Conservation (phyloP, 2,329 filamentous ascomycete species). For the Lachnellula occidentalis region DNA sequence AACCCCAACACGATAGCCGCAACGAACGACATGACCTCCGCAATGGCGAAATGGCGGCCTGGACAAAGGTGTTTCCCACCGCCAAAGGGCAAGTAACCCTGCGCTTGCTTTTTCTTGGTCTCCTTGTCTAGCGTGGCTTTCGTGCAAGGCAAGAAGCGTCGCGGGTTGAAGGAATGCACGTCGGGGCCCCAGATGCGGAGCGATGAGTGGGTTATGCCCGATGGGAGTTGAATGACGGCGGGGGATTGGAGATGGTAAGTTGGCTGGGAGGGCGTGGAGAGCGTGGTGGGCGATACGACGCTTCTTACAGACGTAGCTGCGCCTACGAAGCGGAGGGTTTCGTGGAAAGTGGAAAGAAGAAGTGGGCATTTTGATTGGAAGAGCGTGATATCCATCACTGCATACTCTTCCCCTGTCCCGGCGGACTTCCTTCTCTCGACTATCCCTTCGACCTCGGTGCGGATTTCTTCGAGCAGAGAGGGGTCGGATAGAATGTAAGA, state of each 20-base stretch:
- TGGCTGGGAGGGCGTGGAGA: slow-evolving; percentile 30
- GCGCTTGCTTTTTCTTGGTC: slow-evolving; percentile 15
- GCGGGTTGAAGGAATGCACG: slow-evolving; percentile 36
- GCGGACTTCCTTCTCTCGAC: slow-evolving; percentile 2
- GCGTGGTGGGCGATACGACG: slow-evolving; percentile 38
- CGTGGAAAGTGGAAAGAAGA: slow-evolving; percentile 40
- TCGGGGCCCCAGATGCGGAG: slow-evolving; percentile 40
- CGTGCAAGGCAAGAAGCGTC: slow-evolving; percentile 34
- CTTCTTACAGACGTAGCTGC: slow-evolving; percentile 36
- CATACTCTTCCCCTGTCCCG: slow-evolving; percentile 9
- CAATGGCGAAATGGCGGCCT: slow-evolving; percentile 36
- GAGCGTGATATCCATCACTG: slow-evolving; percentile 16
- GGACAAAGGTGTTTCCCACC: slow-evolving; percentile 38
- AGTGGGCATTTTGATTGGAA: slow-evolving; percentile 38
- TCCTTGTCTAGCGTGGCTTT: slow-evolving; percentile 16
- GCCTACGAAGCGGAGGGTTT: slow-evolving; percentile 39
- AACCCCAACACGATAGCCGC: slow-evolving; percentile 31
- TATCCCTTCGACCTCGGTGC: slow-evolving; percentile 29
- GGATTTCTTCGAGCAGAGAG: slow-evolving; percentile 26
- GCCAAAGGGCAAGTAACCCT: slow-evolving; percentile 36
- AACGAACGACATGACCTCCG: slow-evolving; percentile 34
- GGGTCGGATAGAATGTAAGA: slow-evolving; percentile 31
- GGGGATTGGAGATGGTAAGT: slow-evolving; percentile 40
- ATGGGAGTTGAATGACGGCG: slow-evolving; percentile 40
- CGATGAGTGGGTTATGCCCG: slow-evolving; percentile 39